phyloP scores from a whole-genome alignment of 495 filamentous ascomycete genomes.

The Neurospora sp. region DNA sequence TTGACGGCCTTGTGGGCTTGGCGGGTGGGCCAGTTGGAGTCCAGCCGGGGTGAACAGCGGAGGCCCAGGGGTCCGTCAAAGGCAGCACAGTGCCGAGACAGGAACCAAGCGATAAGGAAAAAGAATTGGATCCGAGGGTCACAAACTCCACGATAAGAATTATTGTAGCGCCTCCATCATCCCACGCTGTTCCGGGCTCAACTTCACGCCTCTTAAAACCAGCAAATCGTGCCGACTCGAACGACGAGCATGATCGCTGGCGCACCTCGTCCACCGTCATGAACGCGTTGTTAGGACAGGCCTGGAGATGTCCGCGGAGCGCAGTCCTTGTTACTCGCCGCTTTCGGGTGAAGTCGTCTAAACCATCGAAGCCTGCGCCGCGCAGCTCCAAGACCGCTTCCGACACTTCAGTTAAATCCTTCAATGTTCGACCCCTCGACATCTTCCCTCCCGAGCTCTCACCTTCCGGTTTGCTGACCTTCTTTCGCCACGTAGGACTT shows the following conservation, averaged over 20 bases:
- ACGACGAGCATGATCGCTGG: slow-evolving; percentile 14
- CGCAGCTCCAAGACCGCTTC: background rate
- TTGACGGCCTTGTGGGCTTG: background rate
- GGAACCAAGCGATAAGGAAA: background rate
- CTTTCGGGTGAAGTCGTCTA: slow-evolving; percentile 2
- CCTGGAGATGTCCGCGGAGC: slow-evolving; percentile 10
- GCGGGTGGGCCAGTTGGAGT: background rate
- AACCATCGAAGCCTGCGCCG: background rate
- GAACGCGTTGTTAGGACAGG: slow-evolving; percentile 16
- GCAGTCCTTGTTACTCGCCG: slow-evolving; percentile 2
- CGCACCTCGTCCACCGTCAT: slow-evolving; percentile 12
- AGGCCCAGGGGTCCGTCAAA: background rate
- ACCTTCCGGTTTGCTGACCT: background rate
- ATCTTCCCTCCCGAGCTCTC: background rate
- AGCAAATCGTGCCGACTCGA: background rate
- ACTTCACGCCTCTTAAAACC: background rate
- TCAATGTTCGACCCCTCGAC: background rate
- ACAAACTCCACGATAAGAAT: background rate
- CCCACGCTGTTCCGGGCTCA: background rate
- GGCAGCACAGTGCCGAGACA: background rate
- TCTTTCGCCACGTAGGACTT: background rate
- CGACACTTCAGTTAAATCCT: background rate
- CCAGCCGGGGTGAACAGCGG: background rate
- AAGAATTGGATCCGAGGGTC: background rate
- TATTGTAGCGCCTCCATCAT: background rate